Evolutionary conservation across 108 stramenopile genomes (phyloP).

Genomic region (Skeletonema grethae): DNA sequence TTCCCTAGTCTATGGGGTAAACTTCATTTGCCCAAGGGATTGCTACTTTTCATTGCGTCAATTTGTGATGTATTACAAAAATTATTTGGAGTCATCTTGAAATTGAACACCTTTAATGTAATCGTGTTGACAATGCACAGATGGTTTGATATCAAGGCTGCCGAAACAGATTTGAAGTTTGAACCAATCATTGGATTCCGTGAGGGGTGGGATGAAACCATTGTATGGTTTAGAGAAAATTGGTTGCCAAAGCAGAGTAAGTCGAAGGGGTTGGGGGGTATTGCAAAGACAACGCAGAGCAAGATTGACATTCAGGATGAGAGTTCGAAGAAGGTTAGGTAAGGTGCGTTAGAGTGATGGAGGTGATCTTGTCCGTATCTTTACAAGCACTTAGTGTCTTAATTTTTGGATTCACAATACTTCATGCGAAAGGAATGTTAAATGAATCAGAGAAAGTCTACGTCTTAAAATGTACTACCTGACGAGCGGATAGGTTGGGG

Average conservation of each 20-base stretch:
- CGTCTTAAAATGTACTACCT: no score
- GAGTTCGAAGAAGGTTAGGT: constrained; percentile 39
- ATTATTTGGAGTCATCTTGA: constrained; percentile 75
- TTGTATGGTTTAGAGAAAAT: constrained; percentile 91
- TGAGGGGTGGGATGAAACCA: constrained; percentile 90
- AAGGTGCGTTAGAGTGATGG: neutral
- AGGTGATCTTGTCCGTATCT: neutral
- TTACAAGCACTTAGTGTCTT: neutral
- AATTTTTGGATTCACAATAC: neutral
- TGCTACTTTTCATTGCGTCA: constrained; percentile 85
- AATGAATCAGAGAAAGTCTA: no score
- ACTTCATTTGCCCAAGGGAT: constrained; percentile 76
- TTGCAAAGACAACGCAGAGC: constrained; percentile 35
- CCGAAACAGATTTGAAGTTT: constrained; percentile 90
- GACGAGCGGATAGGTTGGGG: no score
- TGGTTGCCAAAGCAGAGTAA: constrained; percentile 79
- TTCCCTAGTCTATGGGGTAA: constrained; percentile 82
- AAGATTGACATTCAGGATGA: constrained; percentile 58
- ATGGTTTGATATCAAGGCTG: constrained; percentile 89
- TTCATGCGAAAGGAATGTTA: no score
- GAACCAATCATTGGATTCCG: constrained; percentile 88
- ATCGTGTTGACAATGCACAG: constrained; percentile 94
- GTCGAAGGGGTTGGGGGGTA: constrained; percentile 31
- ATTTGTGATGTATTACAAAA: constrained; percentile 70
- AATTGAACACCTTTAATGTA: constrained; percentile 93